Percentiles rank a stretch among this genome's conserved stretches.
These are phyloP conservation scores for Gossypium turneri DNA, from an alignment of 345 rosid genomes.

Conservation along the genomic window DNA sequence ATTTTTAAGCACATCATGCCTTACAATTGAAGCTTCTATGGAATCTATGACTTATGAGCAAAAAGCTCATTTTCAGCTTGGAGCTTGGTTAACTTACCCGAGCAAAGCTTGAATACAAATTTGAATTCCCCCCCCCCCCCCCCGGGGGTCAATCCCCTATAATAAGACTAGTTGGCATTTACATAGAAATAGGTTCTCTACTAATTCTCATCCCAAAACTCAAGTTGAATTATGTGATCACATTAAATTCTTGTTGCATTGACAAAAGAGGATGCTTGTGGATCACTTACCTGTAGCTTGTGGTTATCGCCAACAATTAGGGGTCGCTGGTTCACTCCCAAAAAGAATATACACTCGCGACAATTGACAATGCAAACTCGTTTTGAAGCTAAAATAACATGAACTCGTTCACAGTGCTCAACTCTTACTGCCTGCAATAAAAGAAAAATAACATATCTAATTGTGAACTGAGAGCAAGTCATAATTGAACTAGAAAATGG, in stretches of 20 bases:
- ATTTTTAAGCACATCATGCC: too few species aligned
- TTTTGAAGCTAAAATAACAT: slow-evolving; percentile 81
- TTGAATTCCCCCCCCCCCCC: background rate
- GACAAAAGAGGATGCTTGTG: background rate
- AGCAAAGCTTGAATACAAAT: background rate
- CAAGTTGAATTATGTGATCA: background rate
- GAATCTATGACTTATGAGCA: too few species aligned
- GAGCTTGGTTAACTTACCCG: too few species aligned
- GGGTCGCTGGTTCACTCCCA: slow-evolving; percentile 97
- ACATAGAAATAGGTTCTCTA: background rate
- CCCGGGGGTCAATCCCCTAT: background rate
- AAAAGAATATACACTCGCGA: slow-evolving; percentile 90
- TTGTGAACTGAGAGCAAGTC: background rate
- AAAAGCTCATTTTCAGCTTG: too few species aligned
- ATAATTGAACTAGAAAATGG: background rate
- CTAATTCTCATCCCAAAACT: background rate
- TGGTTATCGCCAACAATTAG: slow-evolving; percentile 97
- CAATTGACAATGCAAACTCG: slow-evolving; percentile 94
- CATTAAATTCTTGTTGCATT: background rate
- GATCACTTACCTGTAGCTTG: slow-evolving; percentile 72
- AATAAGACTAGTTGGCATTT: background rate
- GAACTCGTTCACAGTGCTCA: slow-evolving; percentile 99
- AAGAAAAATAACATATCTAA: slow-evolving; percentile 7
- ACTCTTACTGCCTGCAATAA: slow-evolving; percentile 71
- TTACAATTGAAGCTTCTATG: too few species aligned